A percentile compares a stretch with the other conserved stretches of the same genome.
Conservation (phyloP, 2,329 filamentous ascomycete genomes). For the Trichoderma cornu-damae region DNA sequence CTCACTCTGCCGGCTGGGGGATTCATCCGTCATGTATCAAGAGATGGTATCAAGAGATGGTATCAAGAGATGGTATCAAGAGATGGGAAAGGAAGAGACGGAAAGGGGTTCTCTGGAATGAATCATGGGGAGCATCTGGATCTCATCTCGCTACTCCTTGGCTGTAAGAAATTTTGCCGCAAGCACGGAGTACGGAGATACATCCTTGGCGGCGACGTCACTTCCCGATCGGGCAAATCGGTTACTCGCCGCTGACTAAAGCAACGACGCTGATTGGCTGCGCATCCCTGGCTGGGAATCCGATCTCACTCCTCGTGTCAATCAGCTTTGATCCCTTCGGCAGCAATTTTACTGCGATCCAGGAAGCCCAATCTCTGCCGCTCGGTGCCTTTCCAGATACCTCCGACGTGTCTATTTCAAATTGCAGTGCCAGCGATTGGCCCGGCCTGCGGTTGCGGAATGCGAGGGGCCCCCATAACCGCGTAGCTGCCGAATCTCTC, state of each 20-base stretch:
- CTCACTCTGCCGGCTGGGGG: too few species aligned
- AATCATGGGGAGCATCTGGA: not conserved
- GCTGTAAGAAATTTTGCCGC: too few species aligned
- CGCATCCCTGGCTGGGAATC: not conserved
- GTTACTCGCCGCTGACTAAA: slow-evolving; percentile 34
- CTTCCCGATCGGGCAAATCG: slow-evolving; percentile 8
- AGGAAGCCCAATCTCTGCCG: not conserved
- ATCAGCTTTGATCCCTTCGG: not conserved
- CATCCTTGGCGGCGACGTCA: not conserved
- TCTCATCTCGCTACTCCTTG: not conserved
- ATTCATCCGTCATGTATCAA: too few species aligned
- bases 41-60: not conserved
- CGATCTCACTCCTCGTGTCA: not conserved
- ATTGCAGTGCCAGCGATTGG: slow-evolving; percentile 19
- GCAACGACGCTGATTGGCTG: slow-evolving; percentile 29
- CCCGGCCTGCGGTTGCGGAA: not conserved
- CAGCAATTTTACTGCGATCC: not conserved
- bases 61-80: not conserved
- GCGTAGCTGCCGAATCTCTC: not conserved
- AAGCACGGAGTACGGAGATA: not conserved
- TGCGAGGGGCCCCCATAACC: slow-evolving; percentile 1
- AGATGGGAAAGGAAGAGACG: not conserved
- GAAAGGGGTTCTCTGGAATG: not conserved
- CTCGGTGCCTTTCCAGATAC: not conserved
- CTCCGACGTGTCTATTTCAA: slow-evolving; percentile 9